Base-by-base conservation (phyloP, 345 rosid genomes). In the Litchi chinensis region DNA sequence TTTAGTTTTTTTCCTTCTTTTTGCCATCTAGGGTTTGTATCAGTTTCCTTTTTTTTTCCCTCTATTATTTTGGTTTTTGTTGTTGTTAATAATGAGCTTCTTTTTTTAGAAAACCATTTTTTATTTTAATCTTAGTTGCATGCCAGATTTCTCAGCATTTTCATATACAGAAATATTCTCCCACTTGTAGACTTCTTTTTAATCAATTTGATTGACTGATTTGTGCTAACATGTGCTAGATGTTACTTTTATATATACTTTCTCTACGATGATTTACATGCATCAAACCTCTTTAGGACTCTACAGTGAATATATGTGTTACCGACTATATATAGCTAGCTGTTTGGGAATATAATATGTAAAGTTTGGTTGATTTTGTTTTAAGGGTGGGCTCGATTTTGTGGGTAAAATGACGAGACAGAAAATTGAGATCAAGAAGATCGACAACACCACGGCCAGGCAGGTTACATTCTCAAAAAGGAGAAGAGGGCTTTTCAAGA, bases 401-500 rank as follows among this genome's bases (percentile, higher is more conserved):
- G 0, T 6, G 12, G 43, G 60, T 39, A 72, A 73, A 80, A 87
- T 87, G 90, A 76, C 87, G 41, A 82, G 90, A 65, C 68, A 78
- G 82, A 85, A 85, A 71, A 87, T 87, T 67, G 76, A 83, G 87
- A 87, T 87, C 68, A 85, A 82, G 83, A 87, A 83, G 73, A 85
- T 87, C 21, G 87, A 76, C 54, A 87, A 85, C 79, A 66, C 18
- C 3, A 71, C 88, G 24, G 88, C 85, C 2, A 85, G 90, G 71
- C 90, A 87, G 60, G 90, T 87, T 5, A 87, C 88, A 5, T 87
- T 85, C 73, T 87, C 88, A 4, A 87, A 87, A 79, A 83, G 90
- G 59, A 82, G 88, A 65, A 83, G 78, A 65, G 88, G 90, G 40
- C 81, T 87, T 66, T 83, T 83, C 76, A 87, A 85, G 87, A 85